Base-by-base conservation (phyloP, 2,329 filamentous ascomycete genomes). In the Dendrostoma leiphaemia region DNA sequence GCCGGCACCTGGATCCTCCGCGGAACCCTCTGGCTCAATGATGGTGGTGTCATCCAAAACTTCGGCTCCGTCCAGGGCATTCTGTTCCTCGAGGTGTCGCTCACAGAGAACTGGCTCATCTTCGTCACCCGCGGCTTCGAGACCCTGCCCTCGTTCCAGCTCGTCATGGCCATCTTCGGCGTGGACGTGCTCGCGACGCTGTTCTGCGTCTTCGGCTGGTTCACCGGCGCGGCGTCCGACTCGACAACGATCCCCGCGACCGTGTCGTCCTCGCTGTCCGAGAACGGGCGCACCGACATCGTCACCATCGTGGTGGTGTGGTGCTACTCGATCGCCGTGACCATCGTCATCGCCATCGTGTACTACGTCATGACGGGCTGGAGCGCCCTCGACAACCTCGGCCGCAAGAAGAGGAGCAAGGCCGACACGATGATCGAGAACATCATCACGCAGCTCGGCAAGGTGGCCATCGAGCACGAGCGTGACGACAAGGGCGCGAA, bases 101-200 rank as follows among this genome's bases (percentile, higher is more conserved):
- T 90, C 37, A 86, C 86, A 15, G 84, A 90, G 74, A 90, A 89
- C 69, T 90, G 86, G 86, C 78, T 90, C 54, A 90, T 90, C 67
- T 89, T 90, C 70, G 86, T 90, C 65, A 90, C 87, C 38, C 85
- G 87, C 65, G 83, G 88, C 67, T 84, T 82, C 63, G 79, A 84
- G 72, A 90, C 88, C 31, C 86, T 82, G 76, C 88, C 88, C 58
- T 89, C 86, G 3, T 89, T 85, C 83, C 86, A 90, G 73, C 77
- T 91, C 51, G 78, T 90, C 58, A 75, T 74, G 59, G 87, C 87
- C 63, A 90, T 90, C 69, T 74, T 88, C 62, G 77, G 81, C 68
- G 88, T 91, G 66, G 88, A 90, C 69, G 80, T 82, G 50, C 71
- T 90, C 28, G 83, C 87, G 37, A 90, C 87, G 53, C 76, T 90